These are phyloP conservation scores for Candida ponderosae DNA, from an alignment of 805 yeast genomes.

Conservation along the genomic window DNA sequence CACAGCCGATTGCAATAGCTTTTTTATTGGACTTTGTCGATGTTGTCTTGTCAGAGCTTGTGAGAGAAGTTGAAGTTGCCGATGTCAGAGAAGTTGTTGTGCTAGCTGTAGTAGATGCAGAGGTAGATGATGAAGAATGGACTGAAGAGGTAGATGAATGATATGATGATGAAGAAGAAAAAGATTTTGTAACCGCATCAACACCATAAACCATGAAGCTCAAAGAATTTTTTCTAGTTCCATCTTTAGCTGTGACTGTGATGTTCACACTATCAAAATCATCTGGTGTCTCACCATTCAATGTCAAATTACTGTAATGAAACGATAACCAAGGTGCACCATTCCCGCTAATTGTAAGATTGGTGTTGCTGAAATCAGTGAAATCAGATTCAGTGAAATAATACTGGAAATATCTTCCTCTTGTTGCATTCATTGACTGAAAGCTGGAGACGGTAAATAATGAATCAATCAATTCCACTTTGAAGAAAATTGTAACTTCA, in stretches of 20 bases:
- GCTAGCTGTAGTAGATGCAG: constrained; percentile 17
- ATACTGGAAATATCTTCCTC: constrained; percentile 52
- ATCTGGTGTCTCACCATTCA: constrained; percentile 59
- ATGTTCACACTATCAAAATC: constrained; percentile 34
- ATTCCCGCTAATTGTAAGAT: constrained; percentile 34
- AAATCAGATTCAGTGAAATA: constrained; percentile 47
- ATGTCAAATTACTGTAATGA: constrained; percentile 50
- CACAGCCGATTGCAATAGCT: constrained; percentile 80
- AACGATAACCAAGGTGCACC: constrained; percentile 59
- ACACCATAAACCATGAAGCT: constrained; percentile 50
- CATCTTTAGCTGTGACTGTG: constrained; percentile 31
- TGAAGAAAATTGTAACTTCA: constrained; percentile 48
- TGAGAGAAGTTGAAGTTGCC: constrained; percentile 21
- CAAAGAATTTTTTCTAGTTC: constrained; percentile 27
- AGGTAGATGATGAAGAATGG: constrained; percentile 9
- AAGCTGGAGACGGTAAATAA: constrained; percentile 49
- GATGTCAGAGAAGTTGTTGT: constrained; percentile 17
- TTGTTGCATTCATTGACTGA: constrained; percentile 60
- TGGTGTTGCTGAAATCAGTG: constrained; percentile 43
- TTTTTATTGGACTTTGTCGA: constrained; percentile 27
- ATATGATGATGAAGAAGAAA: constrained; percentile 19
- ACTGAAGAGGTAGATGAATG: constrained; percentile 13
- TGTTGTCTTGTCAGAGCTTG: constrained; percentile 11
- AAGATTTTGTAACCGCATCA: constrained; percentile 20
- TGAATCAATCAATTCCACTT: constrained; percentile 41